Evolutionary conservation across 495 filamentous ascomycete genomes (phyloP), one percentile per base, ranked within the genome.

Genomic region (Cercophora samala): DNA sequence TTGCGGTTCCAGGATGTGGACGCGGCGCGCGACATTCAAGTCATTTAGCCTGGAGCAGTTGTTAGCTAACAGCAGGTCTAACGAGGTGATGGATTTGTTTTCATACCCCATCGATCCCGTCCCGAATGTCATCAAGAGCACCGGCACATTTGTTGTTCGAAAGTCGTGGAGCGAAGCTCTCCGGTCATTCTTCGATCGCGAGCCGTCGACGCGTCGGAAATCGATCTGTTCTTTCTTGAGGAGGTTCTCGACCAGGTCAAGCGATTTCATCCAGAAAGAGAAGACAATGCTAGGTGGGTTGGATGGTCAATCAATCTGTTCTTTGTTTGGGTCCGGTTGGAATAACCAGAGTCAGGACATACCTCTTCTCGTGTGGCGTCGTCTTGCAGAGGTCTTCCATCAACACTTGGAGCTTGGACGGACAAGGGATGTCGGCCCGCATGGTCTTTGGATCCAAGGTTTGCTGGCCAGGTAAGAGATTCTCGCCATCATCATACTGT

Each of bases 241-340:
- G 6, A 64, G 42, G 59, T 59, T 54, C 13, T 66, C 70, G 4
- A 81, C 71, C 23, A 81, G 65, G 63, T 81, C 74, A 8, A 82
- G 68, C 32, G 72, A 79, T 13, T 70, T 74, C n/a, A 69, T 81
- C 81, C 81, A 83, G 58, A 68, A 81, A n/a, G 81, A 81, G 62
- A 83, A 83, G 4, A 83, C 73, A 60, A 83, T 76, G 37, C 81
- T 83, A 60, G 29, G 25, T 6, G 13, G 17, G 59, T 11, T 59
- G 8, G 26, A 4, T 4, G 26, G n/a, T n/a, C n/a, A n/a, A n/a
- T n/a, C n/a, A n/a, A n/a, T n/a, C n/a, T 32, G 29, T 9, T 46
- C 15, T 51, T 42, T 29, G 29, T 22, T 25, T 0, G 17, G 8
- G 56, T 2, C 9, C 17, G 18, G 26, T 11, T 23, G 15, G n/a